Percentiles rank a stretch among this genome's conserved stretches.
phyloP scores from a whole-genome alignment of 176 grass and related monocot species.

The Hsuehochloa calcarea region DNA sequence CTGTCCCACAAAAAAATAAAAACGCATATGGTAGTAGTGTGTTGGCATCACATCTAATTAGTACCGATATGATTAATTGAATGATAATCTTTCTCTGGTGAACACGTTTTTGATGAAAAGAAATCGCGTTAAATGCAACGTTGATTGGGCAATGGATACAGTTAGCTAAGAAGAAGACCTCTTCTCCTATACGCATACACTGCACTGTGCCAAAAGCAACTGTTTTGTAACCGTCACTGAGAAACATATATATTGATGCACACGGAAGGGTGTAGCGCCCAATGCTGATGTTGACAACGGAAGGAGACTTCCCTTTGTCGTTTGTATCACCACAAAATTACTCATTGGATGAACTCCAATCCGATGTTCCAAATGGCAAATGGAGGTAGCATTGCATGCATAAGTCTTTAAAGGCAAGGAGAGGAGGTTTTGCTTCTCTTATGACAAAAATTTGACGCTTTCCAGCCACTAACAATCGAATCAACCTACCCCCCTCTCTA shows the following conservation, averaged over 20 bases:
- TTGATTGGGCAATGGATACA: constrained; percentile 17
- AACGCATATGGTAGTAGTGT: not conserved
- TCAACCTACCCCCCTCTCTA: not conserved
- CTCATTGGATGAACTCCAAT: constrained; percentile 39
- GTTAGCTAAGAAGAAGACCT: not conserved
- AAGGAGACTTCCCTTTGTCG: constrained; percentile 48
- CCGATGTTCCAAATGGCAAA: constrained; percentile 44
- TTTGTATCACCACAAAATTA: constrained; percentile 40
- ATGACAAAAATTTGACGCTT: constrained; percentile 1
- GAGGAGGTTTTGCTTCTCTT: constrained; percentile 41
- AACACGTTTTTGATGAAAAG: constrained; percentile 1
- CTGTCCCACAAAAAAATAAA: not conserved
- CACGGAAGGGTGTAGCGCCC: constrained; percentile 33
- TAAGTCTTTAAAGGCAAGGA: constrained; percentile 39
- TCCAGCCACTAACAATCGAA: constrained; percentile 25
- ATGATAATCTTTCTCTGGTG: constrained; percentile 4
- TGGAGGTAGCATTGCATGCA: not conserved
- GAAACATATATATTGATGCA: constrained; percentile 20
- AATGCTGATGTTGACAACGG: constrained; percentile 37
- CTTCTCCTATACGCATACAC: constrained; percentile 25
- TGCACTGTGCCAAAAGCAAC: constrained; percentile 5
- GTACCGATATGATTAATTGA: not conserved
- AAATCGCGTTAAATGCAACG: constrained; percentile 20
- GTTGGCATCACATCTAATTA: constrained; percentile 19
- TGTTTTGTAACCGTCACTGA: constrained; percentile 30